A percentile compares a stretch with the other conserved stretches of the same genome.
Conservation (phyloP, 345 rosid species). For the Odontarrhena argentea region DNA sequence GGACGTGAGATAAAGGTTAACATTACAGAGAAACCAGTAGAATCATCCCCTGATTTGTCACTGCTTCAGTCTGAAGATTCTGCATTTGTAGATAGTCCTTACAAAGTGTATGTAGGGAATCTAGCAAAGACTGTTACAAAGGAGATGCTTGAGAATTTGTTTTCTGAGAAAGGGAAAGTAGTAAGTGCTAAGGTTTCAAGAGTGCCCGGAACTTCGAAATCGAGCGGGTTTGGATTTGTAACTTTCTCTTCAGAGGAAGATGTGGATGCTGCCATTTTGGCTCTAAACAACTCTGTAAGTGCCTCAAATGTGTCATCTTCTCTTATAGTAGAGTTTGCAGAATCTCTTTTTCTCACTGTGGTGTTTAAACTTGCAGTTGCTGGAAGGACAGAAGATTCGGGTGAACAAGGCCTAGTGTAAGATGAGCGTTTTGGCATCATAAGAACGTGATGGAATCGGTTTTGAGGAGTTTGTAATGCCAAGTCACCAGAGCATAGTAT, state of each 20-base stretch:
- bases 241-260: conserved; percentile 82
- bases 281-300: conserved; percentile 79
- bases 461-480: conserved; percentile 39
- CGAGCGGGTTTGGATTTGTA: conserved; percentile 83
- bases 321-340: background rate
- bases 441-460: background rate
- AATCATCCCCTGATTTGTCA: conserved; percentile 48
- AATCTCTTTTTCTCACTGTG: background rate
- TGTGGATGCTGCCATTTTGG: conserved; percentile 69
- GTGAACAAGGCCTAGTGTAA: conserved; percentile 74
- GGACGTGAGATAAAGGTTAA: conserved; percentile 87
- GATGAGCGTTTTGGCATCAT: background rate
- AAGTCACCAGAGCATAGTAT: conserved; percentile 27
- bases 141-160: conserved; percentile 58
- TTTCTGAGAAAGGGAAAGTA: conserved; percentile 78
- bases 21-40: conserved; percentile 75
- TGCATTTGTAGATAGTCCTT: conserved; percentile 64
- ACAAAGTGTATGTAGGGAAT: conserved; percentile 84
- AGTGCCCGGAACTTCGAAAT: conserved; percentile 83
- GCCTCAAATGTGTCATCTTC: conserved; percentile 20
- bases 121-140: conserved; percentile 80
- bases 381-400: conserved; percentile 85
- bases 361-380: conserved; percentile 44
- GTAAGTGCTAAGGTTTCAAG: conserved; percentile 81
- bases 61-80: conserved; percentile 67